Base-by-base conservation (phyloP, 2,329 filamentous ascomycete species). In the Ophiocordyceps robertsii region DNA sequence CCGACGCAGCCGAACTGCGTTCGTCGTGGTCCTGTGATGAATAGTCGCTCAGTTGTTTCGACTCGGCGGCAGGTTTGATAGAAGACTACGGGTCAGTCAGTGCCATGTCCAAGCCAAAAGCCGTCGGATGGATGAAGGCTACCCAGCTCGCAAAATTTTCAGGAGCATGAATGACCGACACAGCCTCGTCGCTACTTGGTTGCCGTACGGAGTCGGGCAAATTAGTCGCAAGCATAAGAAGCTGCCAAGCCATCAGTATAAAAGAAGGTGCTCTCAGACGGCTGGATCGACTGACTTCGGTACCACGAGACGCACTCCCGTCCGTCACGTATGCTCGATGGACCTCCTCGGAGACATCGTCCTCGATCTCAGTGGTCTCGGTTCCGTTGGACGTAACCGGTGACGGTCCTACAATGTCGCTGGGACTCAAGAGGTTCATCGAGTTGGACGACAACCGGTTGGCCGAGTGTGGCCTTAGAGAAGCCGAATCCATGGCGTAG, bases 161-260 rank as follows among this genome's bases (percentile, higher is more conserved):
- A 0, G 89, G 88, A 14, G 85, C 86, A 68, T 95, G 89, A 51
- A 95, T 95, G 43, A 94, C 89, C 1, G 89, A 95, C 42, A 86
- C 74, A 21, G 87, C 82, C 51, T 89, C 86, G 50, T 94, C 86
- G 47, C 79, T 80, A 21, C 73, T 73, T 42, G 66, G 65, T 41
- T 72, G 70, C 56, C 79, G 66, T 58, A 81, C 54, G 45, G 70
- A 65, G 36, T 77, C 74, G 3, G 75, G 63, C 10, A 82, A 53
- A 46, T 70, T 73, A 5, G 77, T 82, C 41, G 64, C 67, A 14
- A 79, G 60, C 65, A 73, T 69, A 43, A 69, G 59, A 37, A 72
- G 59, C 70, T 75, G 47, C 17, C 9, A 36, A 6, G 39, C n/a
- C 8, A 44, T 55, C 29, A 54, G 44, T 38, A 39, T 38, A 8